Percentiles rank a stretch among this genome's conserved stretches.
phyloP scores from a whole-genome alignment of 495 filamentous ascomycete genomes.

The Venustampulla echinocandica region DNA sequence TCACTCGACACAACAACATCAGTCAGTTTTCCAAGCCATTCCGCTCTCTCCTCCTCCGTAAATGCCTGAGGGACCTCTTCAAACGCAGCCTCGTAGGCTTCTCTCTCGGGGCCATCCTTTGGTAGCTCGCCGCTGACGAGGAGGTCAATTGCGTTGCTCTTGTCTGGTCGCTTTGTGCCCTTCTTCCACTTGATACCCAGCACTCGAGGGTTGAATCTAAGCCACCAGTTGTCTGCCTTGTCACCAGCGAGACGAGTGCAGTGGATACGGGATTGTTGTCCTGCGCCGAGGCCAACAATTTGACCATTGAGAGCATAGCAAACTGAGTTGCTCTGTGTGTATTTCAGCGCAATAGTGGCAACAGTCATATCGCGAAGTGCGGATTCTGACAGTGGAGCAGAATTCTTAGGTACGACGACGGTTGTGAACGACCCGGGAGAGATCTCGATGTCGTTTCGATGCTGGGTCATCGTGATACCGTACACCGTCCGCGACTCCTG shows the following conservation, averaged over 20 bases:
- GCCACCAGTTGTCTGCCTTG: constrained; percentile 99
- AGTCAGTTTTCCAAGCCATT: constrained; percentile 70
- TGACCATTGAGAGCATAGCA: constrained; percentile 96
- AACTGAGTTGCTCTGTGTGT: constrained; percentile 96
- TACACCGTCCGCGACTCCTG: constrained; percentile 81
- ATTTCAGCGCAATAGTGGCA: constrained; percentile 94
- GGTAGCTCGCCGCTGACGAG: constrained; percentile 85
- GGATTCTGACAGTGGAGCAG: constrained; percentile 59
- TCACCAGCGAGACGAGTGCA: constrained; percentile 97
- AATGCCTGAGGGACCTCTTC: constrained; percentile 83
- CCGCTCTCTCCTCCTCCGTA: constrained; percentile 71
- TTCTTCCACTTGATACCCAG: constrained; percentile 91
- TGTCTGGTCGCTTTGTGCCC: constrained; percentile 90
- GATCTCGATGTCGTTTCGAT: constrained; percentile 86
- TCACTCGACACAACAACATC: constrained; percentile 86
- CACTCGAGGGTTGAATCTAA: constrained; percentile 86
- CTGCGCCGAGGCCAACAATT: constrained; percentile 87
- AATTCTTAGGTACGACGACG: constrained; percentile 77
- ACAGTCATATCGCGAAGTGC: constrained; percentile 87
- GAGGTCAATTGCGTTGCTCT: constrained; percentile 95
- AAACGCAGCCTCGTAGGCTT: constrained; percentile 80
- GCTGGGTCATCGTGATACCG: constrained; percentile 76
- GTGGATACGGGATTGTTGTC: constrained; percentile 95
- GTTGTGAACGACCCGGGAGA: constrained; percentile 74
- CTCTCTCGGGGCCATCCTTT: constrained; percentile 68